Evolutionary conservation across 2,329 filamentous ascomycete genomes (phyloP).

Genomic region (Aureobasidium pullulans): DNA sequence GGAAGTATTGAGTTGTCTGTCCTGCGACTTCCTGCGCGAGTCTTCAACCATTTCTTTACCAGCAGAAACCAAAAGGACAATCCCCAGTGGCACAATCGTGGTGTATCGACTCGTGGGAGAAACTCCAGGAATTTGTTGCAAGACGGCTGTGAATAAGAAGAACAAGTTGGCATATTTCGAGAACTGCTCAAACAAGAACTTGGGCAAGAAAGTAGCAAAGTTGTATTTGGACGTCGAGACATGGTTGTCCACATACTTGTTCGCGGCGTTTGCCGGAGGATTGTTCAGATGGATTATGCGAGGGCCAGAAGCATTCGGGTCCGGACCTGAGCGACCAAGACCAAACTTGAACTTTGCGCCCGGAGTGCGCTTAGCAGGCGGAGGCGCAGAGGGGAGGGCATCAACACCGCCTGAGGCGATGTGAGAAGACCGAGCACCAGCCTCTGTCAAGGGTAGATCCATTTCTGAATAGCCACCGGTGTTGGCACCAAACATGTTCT

Average conservation of each 20-base stretch:
- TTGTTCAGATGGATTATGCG: constrained; percentile 95
- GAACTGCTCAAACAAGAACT: constrained; percentile 97
- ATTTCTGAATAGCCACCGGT: constrained; percentile 87
- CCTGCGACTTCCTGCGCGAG: constrained; percentile 78
- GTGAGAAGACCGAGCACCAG: constrained; percentile 44
- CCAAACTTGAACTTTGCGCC: constrained; percentile 85
- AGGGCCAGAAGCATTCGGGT: constrained; percentile 85
- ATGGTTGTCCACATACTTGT: constrained; percentile 94
- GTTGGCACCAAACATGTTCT: constrained; percentile 84
- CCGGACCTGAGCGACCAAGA: constrained; percentile 74
- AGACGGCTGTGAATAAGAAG: constrained; percentile 91
- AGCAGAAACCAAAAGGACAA: constrained; percentile 90
- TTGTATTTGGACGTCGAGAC: constrained; percentile 99
- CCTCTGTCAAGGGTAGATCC: constrained; percentile 89
- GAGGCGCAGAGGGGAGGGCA: constrained; percentile 23
- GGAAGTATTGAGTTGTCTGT: constrained; percentile 80
- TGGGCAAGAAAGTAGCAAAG: constrained; percentile 81
- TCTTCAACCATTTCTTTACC: constrained; percentile 93
- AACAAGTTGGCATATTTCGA: constrained; percentile 99
- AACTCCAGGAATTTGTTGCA: constrained; percentile 92
- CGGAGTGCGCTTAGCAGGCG: constrained; percentile 47
- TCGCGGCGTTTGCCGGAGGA: constrained; percentile 76
- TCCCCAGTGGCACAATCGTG: constrained; percentile 85
- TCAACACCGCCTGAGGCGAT: constrained; percentile 30
- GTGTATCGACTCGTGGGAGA: constrained; percentile 94